A percentile compares a stretch with the other conserved stretches of the same genome.
These are phyloP conservation scores for Aspergillus unguis DNA, from an alignment of 2,329 filamentous ascomycete species.

Conservation along the genomic window DNA sequence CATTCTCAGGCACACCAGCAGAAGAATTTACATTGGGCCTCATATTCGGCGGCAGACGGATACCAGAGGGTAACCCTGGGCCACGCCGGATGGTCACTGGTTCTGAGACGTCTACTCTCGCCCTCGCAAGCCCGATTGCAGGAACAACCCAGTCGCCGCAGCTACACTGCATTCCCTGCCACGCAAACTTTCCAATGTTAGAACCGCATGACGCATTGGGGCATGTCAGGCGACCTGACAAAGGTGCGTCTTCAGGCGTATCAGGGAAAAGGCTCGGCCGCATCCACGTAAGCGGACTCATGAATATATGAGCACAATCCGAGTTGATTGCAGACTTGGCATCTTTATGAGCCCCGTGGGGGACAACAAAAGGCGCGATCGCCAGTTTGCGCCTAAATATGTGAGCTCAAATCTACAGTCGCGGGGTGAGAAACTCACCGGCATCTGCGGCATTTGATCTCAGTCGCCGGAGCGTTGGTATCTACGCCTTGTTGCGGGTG, in stretches of 20 bases:
- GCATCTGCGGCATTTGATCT: slow-evolving; percentile 89
- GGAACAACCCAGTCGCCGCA: slow-evolving; percentile 89
- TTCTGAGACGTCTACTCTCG: slow-evolving; percentile 73
- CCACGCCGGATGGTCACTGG: slow-evolving; percentile 21
- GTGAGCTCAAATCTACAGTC: slow-evolving; percentile 2
- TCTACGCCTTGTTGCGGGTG: slow-evolving; percentile 32
- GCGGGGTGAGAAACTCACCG: slow-evolving; percentile 51
- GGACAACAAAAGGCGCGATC: slow-evolving; percentile 64
- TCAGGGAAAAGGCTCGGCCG: slow-evolving; percentile 62
- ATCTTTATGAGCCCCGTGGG: slow-evolving; percentile 50
- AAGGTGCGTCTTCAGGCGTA: slow-evolving; percentile 59
- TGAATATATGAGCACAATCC: slow-evolving; percentile 78
- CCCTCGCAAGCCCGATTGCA: slow-evolving; percentile 79
- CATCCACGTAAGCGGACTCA: slow-evolving; percentile 97
- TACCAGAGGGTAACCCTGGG: slow-evolving; percentile 28
- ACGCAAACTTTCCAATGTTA: slow-evolving; percentile 88
- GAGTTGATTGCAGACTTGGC: slow-evolving; percentile 21
- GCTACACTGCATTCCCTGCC: slow-evolving; percentile 91
- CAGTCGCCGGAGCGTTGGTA: slow-evolving; percentile 35
- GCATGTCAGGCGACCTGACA: slow-evolving; percentile 82
- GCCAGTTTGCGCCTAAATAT: slow-evolving; percentile 55
- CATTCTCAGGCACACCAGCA: slow-evolving; percentile 12
- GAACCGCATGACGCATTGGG: slow-evolving; percentile 74
- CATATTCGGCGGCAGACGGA: slow-evolving; percentile 41
- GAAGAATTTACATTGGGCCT: slow-evolving; percentile 17